Evolutionary conservation across 371 early-diverging fungal genomes (phyloP), one percentile per base, ranked within the genome.

Genomic region (Mortierella sp.): DNA sequence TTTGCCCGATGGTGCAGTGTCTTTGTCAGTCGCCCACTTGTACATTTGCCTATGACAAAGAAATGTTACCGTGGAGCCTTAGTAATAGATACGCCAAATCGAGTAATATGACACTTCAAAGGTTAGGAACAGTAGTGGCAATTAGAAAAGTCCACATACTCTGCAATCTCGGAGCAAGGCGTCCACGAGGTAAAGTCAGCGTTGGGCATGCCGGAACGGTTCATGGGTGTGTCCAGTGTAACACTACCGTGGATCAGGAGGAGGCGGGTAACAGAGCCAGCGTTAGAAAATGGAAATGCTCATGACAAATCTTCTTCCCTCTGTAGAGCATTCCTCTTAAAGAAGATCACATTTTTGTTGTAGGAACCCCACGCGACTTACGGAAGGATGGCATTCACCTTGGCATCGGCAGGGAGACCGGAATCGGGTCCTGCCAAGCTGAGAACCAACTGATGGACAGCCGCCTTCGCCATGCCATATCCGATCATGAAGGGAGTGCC

Each of bases 381-480:
- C 91, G 97, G 96, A 61, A 91, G 83, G 27, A 97, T 82, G 14
- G 89, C 94, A 39, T 86, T 84, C 9, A 92, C 93, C 38, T 86
- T 87, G 45, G 89, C 87, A 23, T 81, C 84, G 5, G 81, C 70
- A 23, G 95, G 95, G 45, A 98, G 79, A 1, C 98, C 98, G 60
- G 90, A 83, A 30, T 84, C 87, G 13, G 83, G 76, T 16, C 86
- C 87, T 39, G 95, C 93, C 45, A 94, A 80, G 63, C 93, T 92
- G 38, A 87, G 80, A 0, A 93, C 90, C 72, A 97, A 82, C 54
- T 98, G 98, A 78, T 97, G 96, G 26, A 96, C 96, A 9, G 94
- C 91, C 7, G 96, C 94, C 81, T 98, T 98, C 61, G 96, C 94
- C 71, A 96, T 76, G 42, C 98, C 98, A 78, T 98, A 98, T n/a